Conservation (phyloP, 805 yeast genomes). For the Myxozyma udenii region DNA sequence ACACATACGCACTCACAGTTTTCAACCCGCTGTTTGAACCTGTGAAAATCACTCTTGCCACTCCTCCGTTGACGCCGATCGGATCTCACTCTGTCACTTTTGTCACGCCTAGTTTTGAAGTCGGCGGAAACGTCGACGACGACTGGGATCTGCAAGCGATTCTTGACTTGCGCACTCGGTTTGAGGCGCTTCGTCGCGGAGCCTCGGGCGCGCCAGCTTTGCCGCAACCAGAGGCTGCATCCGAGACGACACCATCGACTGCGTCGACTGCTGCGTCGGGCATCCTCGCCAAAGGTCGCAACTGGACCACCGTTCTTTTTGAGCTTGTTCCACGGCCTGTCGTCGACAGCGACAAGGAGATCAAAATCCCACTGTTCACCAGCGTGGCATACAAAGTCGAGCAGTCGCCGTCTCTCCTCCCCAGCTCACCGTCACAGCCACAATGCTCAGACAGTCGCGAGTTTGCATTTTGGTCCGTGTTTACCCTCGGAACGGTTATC, state of each 20-base stretch:
- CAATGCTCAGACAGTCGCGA: conserved; percentile 4
- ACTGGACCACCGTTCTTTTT: conserved; percentile 25
- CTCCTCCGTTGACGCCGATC: conserved; percentile 21
- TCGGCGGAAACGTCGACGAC: conserved; percentile 24
- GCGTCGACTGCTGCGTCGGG: conserved; percentile 13
- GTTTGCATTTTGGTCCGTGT: conserved; percentile 20
- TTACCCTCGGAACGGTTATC: conserved; percentile 13
- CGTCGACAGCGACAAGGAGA: conserved; percentile 1
- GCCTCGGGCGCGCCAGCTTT: not conserved
- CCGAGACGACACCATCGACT: not conserved
- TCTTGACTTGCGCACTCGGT: conserved; percentile 2
- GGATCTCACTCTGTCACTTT: conserved; percentile 17
- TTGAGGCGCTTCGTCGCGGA: not conserved
- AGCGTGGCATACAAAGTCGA: conserved; percentile 21
- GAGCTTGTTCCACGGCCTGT: conserved; percentile 16
- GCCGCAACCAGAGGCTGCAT: not conserved
- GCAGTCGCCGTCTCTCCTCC: not conserved
- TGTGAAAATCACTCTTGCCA: conserved; percentile 17
- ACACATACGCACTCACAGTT: conserved; percentile 21
- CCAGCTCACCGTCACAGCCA: not conserved
- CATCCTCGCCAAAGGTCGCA: conserved; percentile 20
- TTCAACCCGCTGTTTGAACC: conserved; percentile 23
- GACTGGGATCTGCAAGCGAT: conserved; percentile 24
- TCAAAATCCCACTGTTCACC: conserved; percentile 24
- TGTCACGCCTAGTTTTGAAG: conserved; percentile 19